A percentile compares a stretch with the other conserved stretches of the same genome.
These are phyloP conservation scores for Rhizopogon rudus DNA, from an alignment of 768 basidiomycete species.

Conservation along the genomic window DNA sequence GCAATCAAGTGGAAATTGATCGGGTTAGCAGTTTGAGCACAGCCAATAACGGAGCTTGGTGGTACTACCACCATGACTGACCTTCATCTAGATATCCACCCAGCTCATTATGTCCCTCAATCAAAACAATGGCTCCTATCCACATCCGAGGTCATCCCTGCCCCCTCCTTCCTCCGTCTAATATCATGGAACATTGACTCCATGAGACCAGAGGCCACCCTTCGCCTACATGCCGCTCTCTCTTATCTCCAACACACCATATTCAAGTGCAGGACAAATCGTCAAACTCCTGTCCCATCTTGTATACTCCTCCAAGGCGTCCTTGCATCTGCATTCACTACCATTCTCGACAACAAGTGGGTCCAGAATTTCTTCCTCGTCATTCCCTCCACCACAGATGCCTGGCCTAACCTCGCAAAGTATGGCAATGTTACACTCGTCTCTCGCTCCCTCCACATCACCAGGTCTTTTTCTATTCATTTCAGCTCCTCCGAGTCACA, in stretches of 20 bases:
- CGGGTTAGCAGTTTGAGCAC: too few species aligned
- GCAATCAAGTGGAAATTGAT: too few species aligned
- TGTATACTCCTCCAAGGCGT: conserved; percentile 65
- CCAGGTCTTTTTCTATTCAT: conserved; percentile 37
- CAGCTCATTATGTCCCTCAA: not conserved
- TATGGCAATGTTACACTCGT: conserved; percentile 65
- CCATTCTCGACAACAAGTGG: conserved; percentile 51
- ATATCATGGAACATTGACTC: conserved; percentile 66
- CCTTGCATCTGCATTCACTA: conserved; percentile 32
- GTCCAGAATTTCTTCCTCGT: conserved; percentile 50
- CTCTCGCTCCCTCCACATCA: conserved; percentile 41
- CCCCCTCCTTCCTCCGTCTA: conserved; percentile 37
- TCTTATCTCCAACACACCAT: conserved; percentile 45
- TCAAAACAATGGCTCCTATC: not conserved
- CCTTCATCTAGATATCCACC: not conserved
- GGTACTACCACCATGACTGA: not conserved
- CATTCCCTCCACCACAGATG: conserved; percentile 39
- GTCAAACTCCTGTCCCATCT: conserved; percentile 45
- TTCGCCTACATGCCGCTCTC: conserved; percentile 40
- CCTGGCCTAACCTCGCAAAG: conserved; percentile 40
- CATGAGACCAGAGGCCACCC: conserved; percentile 21
- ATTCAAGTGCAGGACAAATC: conserved; percentile 35
- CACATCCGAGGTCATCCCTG: not conserved
- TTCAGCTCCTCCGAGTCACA: conserved; percentile 41
- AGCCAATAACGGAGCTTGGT: too few species aligned